Conservation (phyloP, 257 asterid species). For the Henckelia pumila region DNA sequence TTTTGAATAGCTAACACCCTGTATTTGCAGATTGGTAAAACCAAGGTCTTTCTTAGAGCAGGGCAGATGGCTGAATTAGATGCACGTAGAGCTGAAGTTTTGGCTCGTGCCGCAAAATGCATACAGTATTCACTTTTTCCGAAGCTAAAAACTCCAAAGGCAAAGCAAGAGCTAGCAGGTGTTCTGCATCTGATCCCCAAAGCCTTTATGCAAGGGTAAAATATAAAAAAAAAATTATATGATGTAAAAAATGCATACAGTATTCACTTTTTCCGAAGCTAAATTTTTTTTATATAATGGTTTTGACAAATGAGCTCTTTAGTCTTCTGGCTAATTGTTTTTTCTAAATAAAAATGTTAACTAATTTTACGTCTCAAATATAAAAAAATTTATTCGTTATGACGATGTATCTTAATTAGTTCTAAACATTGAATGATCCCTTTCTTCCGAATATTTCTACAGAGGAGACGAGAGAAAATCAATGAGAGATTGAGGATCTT, state of each 20-base stretch:
- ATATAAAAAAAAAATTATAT: too few relatives aligned
- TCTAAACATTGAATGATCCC: conserved; percentile 13
- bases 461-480: conserved; percentile 83
- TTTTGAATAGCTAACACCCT: conserved; percentile 12
- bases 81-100: conserved; percentile 83
- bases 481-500: conserved; percentile 80
- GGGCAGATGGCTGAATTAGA: conserved; percentile 98
- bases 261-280: too few relatives aligned
- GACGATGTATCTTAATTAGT: too few relatives aligned
- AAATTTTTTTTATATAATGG: too few relatives aligned
- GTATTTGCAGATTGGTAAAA: conserved; percentile 72
- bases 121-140: conserved; percentile 68
- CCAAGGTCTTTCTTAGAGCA: conserved; percentile 92
- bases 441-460: conserved; percentile 28
- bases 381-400: too few relatives aligned
- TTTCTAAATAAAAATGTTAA: neutral
- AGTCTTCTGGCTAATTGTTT: too few relatives aligned
- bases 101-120: conserved; percentile 71
- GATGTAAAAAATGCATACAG: too few relatives aligned
- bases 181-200: conserved; percentile 83
- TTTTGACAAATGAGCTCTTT: too few relatives aligned
- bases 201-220: conserved; percentile 92
- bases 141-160: conserved; percentile 38
- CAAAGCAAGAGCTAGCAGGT: conserved; percentile 58
- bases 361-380: too few relatives aligned